Conservation (phyloP, 495 filamentous ascomycete genomes). For the Penicillium canariense region DNA sequence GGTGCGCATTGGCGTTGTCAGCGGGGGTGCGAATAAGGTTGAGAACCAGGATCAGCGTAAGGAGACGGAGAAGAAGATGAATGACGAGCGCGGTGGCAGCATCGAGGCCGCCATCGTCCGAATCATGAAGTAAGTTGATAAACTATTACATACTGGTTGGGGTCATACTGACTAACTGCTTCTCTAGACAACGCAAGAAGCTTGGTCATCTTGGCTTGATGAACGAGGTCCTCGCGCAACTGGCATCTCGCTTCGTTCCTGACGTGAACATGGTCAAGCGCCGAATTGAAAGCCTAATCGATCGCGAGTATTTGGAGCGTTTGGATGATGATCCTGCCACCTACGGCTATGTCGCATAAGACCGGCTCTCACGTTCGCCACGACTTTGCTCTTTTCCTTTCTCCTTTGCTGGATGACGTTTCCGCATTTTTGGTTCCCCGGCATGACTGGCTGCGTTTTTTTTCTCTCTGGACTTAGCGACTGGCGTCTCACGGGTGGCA, state of each 20-base stretch:
- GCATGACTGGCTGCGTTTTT: not conserved
- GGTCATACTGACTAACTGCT: slow-evolving; percentile 14
- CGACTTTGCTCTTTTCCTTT: not conserved
- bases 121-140: slow-evolving; percentile 82
- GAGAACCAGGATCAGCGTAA: slow-evolving; percentile 80
- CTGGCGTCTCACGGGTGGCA: slow-evolving; percentile 17
- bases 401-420: not conserved
- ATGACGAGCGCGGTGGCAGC: slow-evolving; percentile 69
- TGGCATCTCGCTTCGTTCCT: slow-evolving; percentile 78
- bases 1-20: slow-evolving; percentile 80
- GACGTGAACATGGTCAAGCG: slow-evolving; percentile 90
- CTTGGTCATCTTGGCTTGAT: slow-evolving; percentile 78
- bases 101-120: slow-evolving; percentile 91
- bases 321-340: slow-evolving; percentile 67
- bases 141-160: not conserved
- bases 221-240: slow-evolving; percentile 78
- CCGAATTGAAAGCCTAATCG: slow-evolving; percentile 89
- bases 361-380: not conserved
- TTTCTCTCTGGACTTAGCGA: slow-evolving; percentile 29
- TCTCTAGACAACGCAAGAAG: slow-evolving; percentile 79
- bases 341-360: slow-evolving; percentile 74
- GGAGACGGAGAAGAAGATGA: slow-evolving; percentile 84
- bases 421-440: not conserved
- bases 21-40: slow-evolving; percentile 67
- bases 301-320: slow-evolving; percentile 91